A percentile compares a stretch with the other conserved stretches of the same genome.
Evolutionary conservation across 2,329 filamentous ascomycete species (phyloP).

Genomic region (Lithohypha guttulata): DNA sequence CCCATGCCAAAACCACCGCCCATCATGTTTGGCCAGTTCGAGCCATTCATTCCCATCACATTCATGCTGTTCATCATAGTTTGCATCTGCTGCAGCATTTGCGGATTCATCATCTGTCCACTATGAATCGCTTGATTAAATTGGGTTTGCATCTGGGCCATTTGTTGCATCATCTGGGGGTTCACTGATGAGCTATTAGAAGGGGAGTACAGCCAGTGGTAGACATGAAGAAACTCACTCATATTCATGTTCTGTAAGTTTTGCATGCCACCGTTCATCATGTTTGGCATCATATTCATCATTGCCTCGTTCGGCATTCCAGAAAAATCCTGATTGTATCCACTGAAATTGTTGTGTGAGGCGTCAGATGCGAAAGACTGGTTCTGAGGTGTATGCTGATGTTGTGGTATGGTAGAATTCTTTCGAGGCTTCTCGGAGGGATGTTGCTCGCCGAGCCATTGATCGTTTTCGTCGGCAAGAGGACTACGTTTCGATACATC

Average conservation of each 20-base stretch:
- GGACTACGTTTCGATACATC: neutral
- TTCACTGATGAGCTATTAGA: constrained; percentile 6
- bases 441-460: constrained; percentile 1
- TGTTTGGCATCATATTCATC: constrained; percentile 49
- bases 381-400: constrained; percentile 8
- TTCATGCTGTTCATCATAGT: neutral
- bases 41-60: constrained; percentile 23
- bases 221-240: neutral
- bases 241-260: constrained; percentile 2
- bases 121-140: constrained; percentile 2
- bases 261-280: constrained; percentile 33
- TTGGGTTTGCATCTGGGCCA: constrained; percentile 5
- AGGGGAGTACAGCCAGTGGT: neutral
- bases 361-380: constrained; percentile 11
- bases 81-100: constrained; percentile 3
- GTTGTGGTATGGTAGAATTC: neutral
- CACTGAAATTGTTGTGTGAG: constrained; percentile 2
- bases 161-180: neutral
- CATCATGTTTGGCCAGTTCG: constrained; percentile 22
- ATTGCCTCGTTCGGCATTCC: constrained; percentile 2
- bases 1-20: constrained; percentile 23
- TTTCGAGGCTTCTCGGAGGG: constrained; percentile 5
- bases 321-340: constrained; percentile 8
- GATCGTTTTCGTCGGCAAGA: neutral
- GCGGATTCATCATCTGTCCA: constrained; percentile 12